Evolutionary conservation across 495 filamentous ascomycete genomes (phyloP).

Genomic region (Aspergillus steynii): DNA sequence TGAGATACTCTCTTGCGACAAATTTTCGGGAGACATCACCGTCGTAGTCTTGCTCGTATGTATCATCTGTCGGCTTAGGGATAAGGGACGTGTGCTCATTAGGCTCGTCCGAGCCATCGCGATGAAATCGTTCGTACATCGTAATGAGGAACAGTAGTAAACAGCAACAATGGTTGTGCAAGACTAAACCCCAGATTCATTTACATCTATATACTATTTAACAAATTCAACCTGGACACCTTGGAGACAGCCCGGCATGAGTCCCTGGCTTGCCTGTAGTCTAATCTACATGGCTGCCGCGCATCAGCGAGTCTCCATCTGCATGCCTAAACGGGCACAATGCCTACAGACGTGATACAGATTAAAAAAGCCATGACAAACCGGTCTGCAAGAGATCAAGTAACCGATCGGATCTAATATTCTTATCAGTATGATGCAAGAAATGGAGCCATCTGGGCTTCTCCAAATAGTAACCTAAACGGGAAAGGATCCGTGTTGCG

Average conservation of each 20-base stretch:
- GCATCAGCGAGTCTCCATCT: neutral
- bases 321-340: neutral
- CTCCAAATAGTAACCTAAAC: constrained; percentile 7
- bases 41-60: constrained; percentile 11
- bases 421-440: constrained; percentile 6
- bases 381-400: neutral
- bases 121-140: constrained; percentile 13
- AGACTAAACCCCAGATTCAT: neutral
- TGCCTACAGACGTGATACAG: neutral
- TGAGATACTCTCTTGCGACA: constrained; percentile 35
- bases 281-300: neutral
- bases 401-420: neutral
- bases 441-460: neutral
- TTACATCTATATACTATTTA: neutral
- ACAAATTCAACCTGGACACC: neutral
- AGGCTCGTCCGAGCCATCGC: constrained; percentile 11
- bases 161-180: neutral
- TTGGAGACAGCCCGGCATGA: neutral
- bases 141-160: neutral
- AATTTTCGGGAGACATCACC: neutral
- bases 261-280: neutral
- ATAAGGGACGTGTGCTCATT: constrained; percentile 52
- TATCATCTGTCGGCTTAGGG: constrained; percentile 33
- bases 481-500: constrained; percentile 4
- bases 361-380: constrained; percentile 1